These are phyloP conservation scores for Beauveria pseudobassiana DNA, from an alignment of 2,329 filamentous ascomycete genomes.

Conservation along the genomic window DNA sequence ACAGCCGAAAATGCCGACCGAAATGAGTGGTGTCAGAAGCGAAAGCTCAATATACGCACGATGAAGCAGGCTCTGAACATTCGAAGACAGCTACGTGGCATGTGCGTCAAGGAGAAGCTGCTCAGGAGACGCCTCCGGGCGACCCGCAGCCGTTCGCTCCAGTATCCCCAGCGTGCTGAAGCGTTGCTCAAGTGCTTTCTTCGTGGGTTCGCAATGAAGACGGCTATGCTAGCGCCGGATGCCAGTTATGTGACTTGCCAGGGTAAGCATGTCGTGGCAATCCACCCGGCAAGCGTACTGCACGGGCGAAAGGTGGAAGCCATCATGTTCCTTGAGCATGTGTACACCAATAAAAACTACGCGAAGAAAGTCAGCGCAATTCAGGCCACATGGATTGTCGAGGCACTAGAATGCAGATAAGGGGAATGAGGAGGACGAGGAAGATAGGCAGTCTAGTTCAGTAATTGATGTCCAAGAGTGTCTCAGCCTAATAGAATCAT, in stretches of 20 bases:
- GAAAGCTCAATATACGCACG: conserved; percentile 50
- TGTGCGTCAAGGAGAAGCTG: conserved; percentile 47
- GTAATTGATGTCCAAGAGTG: neutral
- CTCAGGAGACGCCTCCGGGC: conserved; percentile 36
- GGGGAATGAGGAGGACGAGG: conserved; percentile 13
- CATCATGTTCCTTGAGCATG: conserved; percentile 62
- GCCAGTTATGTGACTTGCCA: conserved; percentile 52
- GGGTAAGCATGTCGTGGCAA: conserved; percentile 52
- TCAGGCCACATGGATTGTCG: conserved; percentile 51
- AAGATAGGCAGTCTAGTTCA: neutral
- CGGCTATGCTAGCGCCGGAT: conserved; percentile 53
- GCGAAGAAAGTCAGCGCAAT: conserved; percentile 59
- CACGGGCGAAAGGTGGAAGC: conserved; percentile 57
- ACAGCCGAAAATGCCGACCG: conserved; percentile 48
- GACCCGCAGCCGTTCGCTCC: conserved; percentile 52
- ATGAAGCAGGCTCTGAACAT: conserved; percentile 58
- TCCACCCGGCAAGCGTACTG: conserved; percentile 56
- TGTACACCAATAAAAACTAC: conserved; percentile 60
- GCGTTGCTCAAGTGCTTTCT: conserved; percentile 54
- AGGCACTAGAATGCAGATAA: conserved; percentile 33
- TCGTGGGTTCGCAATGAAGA: conserved; percentile 52
- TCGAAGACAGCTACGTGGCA: conserved; percentile 50
- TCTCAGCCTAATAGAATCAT: neutral
- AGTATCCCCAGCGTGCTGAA: conserved; percentile 42
- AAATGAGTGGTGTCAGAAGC: conserved; percentile 49